Evolutionary conservation across 768 basidiomycete genomes (phyloP).

Genomic region (Suillus luteus): DNA sequence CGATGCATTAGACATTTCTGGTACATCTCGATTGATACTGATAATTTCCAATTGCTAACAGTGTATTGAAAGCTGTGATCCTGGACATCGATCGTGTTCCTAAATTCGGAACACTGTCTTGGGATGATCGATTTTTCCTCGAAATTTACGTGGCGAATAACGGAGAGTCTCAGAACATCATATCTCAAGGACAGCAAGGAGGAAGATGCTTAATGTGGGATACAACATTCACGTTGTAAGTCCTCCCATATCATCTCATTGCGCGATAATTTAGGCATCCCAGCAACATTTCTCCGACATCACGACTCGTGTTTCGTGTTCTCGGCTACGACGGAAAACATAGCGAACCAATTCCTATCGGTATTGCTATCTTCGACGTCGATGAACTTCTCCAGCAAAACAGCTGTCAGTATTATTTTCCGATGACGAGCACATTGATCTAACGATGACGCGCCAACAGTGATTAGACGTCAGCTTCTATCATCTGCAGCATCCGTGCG

Average conservation of each 20-base stretch:
- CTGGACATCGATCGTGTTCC: constrained; percentile 2
- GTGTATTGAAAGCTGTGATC: background rate
- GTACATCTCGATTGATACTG: background rate
- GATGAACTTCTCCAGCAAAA: background rate
- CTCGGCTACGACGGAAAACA: constrained; percentile 3
- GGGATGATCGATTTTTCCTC: constrained; percentile 6
- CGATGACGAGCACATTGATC: background rate
- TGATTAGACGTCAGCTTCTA: background rate
- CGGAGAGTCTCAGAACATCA: background rate
- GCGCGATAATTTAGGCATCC: background rate
- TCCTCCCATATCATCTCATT: background rate
- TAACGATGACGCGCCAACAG: background rate
- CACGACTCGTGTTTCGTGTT: constrained; percentile 4
- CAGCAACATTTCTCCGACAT: constrained; percentile 1
- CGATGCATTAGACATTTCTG: background rate
- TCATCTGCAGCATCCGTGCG: constrained; percentile 3
- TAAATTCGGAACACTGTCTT: constrained; percentile 4
- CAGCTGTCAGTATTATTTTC: background rate
- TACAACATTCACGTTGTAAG: constrained; percentile 4
- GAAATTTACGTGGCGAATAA: background rate
- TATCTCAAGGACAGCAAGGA: background rate
- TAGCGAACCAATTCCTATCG: background rate
- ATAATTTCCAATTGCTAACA: background rate
- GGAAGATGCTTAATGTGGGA: background rate
- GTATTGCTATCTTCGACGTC: background rate